Evolutionary conservation across 2,329 filamentous ascomycete genomes (phyloP).

Genomic region (Aureobasidium vineae): DNA sequence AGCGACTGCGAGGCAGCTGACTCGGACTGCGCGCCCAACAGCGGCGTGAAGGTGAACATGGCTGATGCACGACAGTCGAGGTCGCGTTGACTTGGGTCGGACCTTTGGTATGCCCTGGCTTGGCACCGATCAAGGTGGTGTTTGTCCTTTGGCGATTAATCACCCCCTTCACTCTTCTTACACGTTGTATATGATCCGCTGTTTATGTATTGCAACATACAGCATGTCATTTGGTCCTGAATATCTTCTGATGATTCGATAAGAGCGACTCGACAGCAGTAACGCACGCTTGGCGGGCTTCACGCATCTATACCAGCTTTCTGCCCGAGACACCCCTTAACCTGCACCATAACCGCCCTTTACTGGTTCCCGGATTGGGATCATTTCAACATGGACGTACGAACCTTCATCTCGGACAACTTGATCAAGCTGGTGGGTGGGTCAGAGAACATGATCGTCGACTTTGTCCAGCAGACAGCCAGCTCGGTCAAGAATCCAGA

Average conservation of each 20-base stretch:
- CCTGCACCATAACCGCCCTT: not conserved
- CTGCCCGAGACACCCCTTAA: not conserved
- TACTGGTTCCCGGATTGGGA: not conserved
- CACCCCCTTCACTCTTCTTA: not conserved
- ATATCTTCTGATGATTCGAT: not conserved
- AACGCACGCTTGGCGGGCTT: conserved; percentile 16
- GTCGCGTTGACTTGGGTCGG: not conserved
- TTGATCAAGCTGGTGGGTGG: conserved; percentile 55
- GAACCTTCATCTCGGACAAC: conserved; percentile 48
- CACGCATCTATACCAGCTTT: not conserved
- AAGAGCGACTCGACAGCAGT: not conserved
- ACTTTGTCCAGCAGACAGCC: conserved; percentile 58
- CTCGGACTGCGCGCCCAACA: conserved; percentile 86
- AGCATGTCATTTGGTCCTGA: not conserved
- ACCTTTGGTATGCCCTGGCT: conserved; percentile 8
- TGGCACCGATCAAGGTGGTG: conserved; percentile 5
- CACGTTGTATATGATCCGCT: not conserved
- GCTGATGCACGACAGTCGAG: conserved; percentile 32
- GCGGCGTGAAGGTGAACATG: conserved; percentile 96
- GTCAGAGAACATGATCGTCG: conserved; percentile 56
- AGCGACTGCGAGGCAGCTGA: conserved; percentile 91
- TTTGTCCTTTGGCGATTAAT: not conserved
- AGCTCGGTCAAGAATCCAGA: conserved; percentile 50
- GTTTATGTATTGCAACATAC: not conserved
- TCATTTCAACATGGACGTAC: conserved; percentile 37